Evolutionary conservation across 345 rosid genomes (phyloP), one percentile per base, ranked within the genome.

Genomic region (Schrenkiella parvula): DNA sequence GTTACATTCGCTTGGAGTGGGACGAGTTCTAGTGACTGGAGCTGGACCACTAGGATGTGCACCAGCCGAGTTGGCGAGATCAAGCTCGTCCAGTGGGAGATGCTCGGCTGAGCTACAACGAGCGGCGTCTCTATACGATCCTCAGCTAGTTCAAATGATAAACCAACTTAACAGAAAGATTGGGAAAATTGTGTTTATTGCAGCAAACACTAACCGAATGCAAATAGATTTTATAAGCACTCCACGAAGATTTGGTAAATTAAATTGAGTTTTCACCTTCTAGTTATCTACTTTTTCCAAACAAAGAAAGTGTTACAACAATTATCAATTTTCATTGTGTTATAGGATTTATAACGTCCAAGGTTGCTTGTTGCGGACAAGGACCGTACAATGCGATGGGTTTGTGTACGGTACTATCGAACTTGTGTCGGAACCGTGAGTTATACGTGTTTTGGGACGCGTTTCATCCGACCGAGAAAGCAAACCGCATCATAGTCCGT

Each of bases 311-410:
- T 18, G 50, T 64, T 43, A 22, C 66, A 37, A 10, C 42, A 18
- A 6, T 38, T 52, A 2, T 47, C 19, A 28, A 6, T 25, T 46
- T 17, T 44, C 60, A 3, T 6, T 37, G 59, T 17, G 15, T 67
- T 67, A 18, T 83, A 93, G 98, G 99, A 64, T 95, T 91, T 76
- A 67, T 39, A 7, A 87, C 93, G 22, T 83, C 99, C 1, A 83
- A 89, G 68, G 53, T 84, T 25, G 99, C 99, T 10, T 95, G 99
- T 31, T 95, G 99, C 26, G 97, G 97, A 2, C 99, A 95, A 80
- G 99, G 99, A 14, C 96, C 86, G 0, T 87, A 78, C 63, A 95
- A 95, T 78, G 97, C 97, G 38, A 64, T 91, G 1, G 96, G 97
- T 35, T 74, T 91, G 14, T 95, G 99, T 82, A 91, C 96, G 0